Evolutionary conservation across 305 asterid genomes (phyloP), one percentile per base, ranked within the genome.

Genomic region (Caryopteris hybrid): DNA sequence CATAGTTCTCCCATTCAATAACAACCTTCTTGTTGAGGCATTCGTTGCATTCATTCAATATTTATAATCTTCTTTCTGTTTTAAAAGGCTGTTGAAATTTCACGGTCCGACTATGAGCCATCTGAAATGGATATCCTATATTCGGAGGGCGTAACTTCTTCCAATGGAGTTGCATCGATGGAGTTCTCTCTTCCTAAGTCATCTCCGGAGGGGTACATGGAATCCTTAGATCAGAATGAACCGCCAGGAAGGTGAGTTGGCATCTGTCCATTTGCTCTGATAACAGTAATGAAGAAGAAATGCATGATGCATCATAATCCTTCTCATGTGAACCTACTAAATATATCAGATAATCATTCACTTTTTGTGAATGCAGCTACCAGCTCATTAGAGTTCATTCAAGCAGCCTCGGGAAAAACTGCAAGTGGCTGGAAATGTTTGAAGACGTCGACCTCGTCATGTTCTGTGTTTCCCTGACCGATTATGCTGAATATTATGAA

Each of bases 361-460:
- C 39, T 14, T 43, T 58, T 58, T 71, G 13, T 53, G 31, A 17
- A 58, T 82, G 78, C 85, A 90, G 97, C 74, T 88, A 74, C 76
- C 90, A 92, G 74, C 91, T 92, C 48, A 90, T 79, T 45, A 77
- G 96, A 78, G 92, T 74, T 54, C 84, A 77, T 4, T 64, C 86
- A 5, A 85, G 83, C 80, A 83, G 83, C 83, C 89, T 92, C 0
- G 93, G 96, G 72, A 82, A 76, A 52, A 82, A 88, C 31, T 83
- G 95, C 90, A 92, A 85, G 74, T 85, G 90, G 91, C 61, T 92
- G 77, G 91, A 82, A 50, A 90, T 92, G 96, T 92, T 92, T 36
- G 96, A 86, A 78, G 95, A 85, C 33, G 79, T 82, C 4, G 80
- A 90, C 79, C 79, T 92, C 12, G 87, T 90, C 69, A 39, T 90